Percentiles rank a stretch among this genome's conserved stretches.
Conservation (phyloP, 257 asterid genomes). For the Scutellaria baicalensis region DNA sequence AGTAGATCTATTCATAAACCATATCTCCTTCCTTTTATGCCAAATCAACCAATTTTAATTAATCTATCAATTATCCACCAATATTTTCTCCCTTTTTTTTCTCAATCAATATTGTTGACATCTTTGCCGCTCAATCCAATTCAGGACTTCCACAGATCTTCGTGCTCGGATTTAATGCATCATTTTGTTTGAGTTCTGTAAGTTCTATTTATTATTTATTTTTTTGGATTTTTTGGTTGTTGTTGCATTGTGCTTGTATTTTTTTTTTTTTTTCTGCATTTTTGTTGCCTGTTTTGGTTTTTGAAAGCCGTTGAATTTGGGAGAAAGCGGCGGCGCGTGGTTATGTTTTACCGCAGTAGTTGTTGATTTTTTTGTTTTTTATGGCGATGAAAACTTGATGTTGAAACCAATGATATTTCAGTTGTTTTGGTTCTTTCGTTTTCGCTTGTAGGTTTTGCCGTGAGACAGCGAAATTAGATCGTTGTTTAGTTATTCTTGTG, state of each 20-base stretch:
- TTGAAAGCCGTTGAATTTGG: neutral
- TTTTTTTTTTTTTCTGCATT: neutral
- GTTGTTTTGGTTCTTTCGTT: neutral
- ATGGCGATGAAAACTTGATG: neutral
- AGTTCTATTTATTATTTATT: neutral
- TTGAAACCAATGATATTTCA: conserved; percentile 4
- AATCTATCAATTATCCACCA: conserved; percentile 8
- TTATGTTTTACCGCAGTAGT: neutral
- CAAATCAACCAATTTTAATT: too few relatives aligned
- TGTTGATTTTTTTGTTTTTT: neutral
- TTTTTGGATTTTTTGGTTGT: neutral
- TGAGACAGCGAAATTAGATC: neutral
- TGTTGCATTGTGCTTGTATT: neutral
- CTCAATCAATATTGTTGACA: neutral
- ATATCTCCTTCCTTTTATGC: conserved; percentile 11
- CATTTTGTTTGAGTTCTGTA: neutral
- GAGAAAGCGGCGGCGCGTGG: neutral
- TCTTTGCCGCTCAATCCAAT: neutral
- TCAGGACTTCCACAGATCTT: neutral
- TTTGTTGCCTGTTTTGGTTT: neutral
- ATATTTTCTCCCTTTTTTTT: neutral
- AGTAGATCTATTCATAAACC: conserved; percentile 15
- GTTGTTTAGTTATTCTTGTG: neutral
- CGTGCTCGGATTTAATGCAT: conserved; percentile 13
- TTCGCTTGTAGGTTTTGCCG: neutral